Evolutionary conservation across 1,139 yeast genomes (phyloP).

Genomic region (Yamadazyma buinensis): DNA sequence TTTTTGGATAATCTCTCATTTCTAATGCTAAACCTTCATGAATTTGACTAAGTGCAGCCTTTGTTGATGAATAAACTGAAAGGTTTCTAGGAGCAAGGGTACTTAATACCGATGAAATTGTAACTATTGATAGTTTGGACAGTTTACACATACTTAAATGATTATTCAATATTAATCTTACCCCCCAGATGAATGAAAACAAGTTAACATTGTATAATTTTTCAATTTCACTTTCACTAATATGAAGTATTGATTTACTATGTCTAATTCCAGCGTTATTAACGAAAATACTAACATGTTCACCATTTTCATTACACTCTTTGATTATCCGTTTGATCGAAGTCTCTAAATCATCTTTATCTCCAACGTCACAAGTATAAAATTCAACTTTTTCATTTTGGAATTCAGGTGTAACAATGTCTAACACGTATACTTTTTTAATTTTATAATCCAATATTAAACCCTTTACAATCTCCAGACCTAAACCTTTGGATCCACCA

Average conservation of each 20-base stretch:
- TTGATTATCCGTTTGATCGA: constrained; percentile 21
- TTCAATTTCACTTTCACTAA: constrained; percentile 28
- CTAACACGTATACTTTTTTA: constrained; percentile 44
- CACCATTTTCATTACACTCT: constrained; percentile 24
- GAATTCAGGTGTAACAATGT: constrained; percentile 33
- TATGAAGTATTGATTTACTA: constrained; percentile 35
- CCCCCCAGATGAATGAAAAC: constrained; percentile 45
- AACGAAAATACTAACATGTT: constrained; percentile 49
- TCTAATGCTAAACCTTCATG: constrained; percentile 61
- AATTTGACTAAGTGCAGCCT: constrained; percentile 56
- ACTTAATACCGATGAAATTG: constrained; percentile 69
- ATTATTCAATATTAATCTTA: constrained; percentile 1
- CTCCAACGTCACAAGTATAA: constrained; percentile 49
- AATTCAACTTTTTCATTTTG: constrained; percentile 20
- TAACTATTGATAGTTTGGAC: constrained; percentile 48
- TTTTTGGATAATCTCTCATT: constrained; percentile 19
- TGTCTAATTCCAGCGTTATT: constrained; percentile 78
- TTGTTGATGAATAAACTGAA: constrained; percentile 62
- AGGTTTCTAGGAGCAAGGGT: constrained; percentile 65
- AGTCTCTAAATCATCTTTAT: constrained; percentile 23
- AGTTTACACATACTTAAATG: background rate
- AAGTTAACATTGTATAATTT: constrained; percentile 52
- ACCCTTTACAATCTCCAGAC: constrained; percentile 38
- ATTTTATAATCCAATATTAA: constrained; percentile 27
- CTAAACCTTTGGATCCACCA: constrained; percentile 66